A percentile compares a stretch with the other conserved stretches of the same genome.
These are phyloP conservation scores for Reticulascus tulasneorum DNA, from an alignment of 2,329 filamentous ascomycete genomes.

Conservation along the genomic window DNA sequence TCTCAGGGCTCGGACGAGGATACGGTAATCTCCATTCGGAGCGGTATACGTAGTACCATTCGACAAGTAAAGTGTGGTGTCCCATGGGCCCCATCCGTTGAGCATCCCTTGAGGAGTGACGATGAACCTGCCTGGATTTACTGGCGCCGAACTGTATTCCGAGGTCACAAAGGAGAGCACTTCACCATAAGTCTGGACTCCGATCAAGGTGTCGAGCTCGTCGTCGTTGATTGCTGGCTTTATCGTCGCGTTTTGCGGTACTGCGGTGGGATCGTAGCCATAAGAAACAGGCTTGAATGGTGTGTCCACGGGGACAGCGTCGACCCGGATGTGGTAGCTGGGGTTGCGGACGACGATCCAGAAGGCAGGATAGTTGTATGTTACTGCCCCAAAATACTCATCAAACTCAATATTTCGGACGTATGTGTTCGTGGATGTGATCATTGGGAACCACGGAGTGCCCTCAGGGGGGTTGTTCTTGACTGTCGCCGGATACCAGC, in stretches of 20 bases:
- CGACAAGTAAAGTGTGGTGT: constrained; percentile 7
- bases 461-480: constrained; percentile 2
- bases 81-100: constrained; percentile 7
- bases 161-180: too few relatives aligned
- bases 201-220: constrained; percentile 4
- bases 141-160: too few relatives aligned
- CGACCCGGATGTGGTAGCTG: constrained; percentile 3
- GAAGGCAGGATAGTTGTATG: constrained; percentile 5
- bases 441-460: constrained; percentile 1
- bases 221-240: constrained; percentile 1
- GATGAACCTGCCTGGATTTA: too few relatives aligned
- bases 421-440: constrained; percentile 4
- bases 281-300: constrained; percentile 4
- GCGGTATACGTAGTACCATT: constrained; percentile 8
- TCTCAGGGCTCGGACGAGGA: constrained; percentile 5
- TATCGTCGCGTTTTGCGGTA: too few relatives aligned
- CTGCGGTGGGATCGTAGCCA: background rate
- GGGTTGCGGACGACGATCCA: constrained; percentile 3
- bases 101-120: too few relatives aligned
- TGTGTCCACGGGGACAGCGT: constrained; percentile 3
- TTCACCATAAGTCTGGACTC: constrained; percentile 7
- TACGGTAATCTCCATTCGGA: constrained; percentile 9
- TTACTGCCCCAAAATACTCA: too few relatives aligned
- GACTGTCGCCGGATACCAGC: too few relatives aligned
- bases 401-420: constrained; percentile 3